These are phyloP conservation scores for Thermochaetoides dissita DNA, from an alignment of 2,329 filamentous ascomycete species.

Conservation along the genomic window DNA sequence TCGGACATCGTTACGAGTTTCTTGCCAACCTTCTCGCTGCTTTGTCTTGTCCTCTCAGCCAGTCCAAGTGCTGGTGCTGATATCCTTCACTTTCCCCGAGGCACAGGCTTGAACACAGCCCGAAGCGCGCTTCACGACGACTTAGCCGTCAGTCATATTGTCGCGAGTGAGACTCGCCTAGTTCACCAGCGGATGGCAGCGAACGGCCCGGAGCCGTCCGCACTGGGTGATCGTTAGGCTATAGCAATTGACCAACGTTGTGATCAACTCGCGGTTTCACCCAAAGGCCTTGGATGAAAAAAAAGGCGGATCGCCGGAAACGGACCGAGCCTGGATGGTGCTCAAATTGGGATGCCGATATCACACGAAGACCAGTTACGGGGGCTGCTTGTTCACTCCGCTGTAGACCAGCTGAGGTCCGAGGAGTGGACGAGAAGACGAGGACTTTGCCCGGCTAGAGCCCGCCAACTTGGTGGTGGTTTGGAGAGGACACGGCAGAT, in stretches of 20 bases:
- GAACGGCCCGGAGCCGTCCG: conserved; percentile 22
- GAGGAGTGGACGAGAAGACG: conserved; percentile 75
- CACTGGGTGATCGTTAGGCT: conserved; percentile 5
- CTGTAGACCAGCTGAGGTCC: conserved; percentile 87
- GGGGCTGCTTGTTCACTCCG: conserved; percentile 94
- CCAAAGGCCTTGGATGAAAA: conserved; percentile 4
- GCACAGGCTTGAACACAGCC: conserved; percentile 11
- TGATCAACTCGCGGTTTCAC: conserved; percentile 1
- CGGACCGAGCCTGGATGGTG: background rate
- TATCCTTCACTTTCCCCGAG: conserved; percentile 1
- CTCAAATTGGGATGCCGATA: conserved; percentile 5
- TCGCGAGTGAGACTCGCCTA: conserved; percentile 5
- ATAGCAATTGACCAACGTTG: conserved; percentile 6
- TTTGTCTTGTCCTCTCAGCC: background rate
- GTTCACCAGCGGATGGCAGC: conserved; percentile 21
- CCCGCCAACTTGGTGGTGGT: conserved; percentile 25
- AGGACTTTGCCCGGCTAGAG: conserved; percentile 45
- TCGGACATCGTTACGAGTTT: conserved; percentile 45
- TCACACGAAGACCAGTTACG: conserved; percentile 54
- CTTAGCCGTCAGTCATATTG: conserved; percentile 18
- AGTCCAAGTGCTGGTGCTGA: background rate
- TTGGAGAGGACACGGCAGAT: too few relatives aligned
- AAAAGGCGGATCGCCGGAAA: background rate
- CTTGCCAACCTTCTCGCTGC: too few relatives aligned
- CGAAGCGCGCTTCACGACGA: conserved; percentile 10